Evolutionary conservation across 208 protist genomes (phyloP), one percentile per base, ranked within the genome.

Genomic region (Tritrichomonas musculus): DNA sequence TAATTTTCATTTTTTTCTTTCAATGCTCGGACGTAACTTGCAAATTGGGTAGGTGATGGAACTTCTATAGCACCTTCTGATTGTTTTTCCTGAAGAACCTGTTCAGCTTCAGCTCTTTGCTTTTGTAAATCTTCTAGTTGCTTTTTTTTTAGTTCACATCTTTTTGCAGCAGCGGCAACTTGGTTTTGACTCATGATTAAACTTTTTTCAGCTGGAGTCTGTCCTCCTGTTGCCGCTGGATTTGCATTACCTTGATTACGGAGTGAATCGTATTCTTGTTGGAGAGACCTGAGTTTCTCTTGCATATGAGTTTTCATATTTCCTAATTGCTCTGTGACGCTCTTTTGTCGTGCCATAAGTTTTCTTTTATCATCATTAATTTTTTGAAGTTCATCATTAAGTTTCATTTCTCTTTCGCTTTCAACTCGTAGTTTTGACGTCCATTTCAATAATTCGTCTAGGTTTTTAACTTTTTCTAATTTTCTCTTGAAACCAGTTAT

Each of bases 1-100:
- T 60, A 88, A 36, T 88, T 88, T n/a, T 88, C 41, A 49, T 88
- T 88, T 30, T 88, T 88, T 17, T 20, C 57, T 50, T 88, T 88
- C 17, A 88, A 49, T 5, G 25, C 5, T 0, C 47, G 14, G 47
- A 88, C 47, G 36, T 60, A 88, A n/a, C 8, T 39, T 25, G 77
- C 41, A 49, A 88, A 88, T 53, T 88, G 47, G 27, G 33, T 30
- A 39, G 17, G 25, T 3, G 41, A 39, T 55, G 77, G 77, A 53
- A 88, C 47, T 57, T 88, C 77, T 14, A 88, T 57, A 14, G 47
- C 47, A 22, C 47, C 47, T 33, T 27, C 13, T 33, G 13, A 3
- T 50, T 88, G 77, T 47, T 88, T 88, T 30, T 88, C 77, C 39
- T 88, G 41, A 57, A 88, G 77, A 0, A 20, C 14, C n/a, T 88